These are phyloP conservation scores for Trichomonascaceae sp. DNA, from an alignment of 1,139 yeast species.

Conservation along the genomic window DNA sequence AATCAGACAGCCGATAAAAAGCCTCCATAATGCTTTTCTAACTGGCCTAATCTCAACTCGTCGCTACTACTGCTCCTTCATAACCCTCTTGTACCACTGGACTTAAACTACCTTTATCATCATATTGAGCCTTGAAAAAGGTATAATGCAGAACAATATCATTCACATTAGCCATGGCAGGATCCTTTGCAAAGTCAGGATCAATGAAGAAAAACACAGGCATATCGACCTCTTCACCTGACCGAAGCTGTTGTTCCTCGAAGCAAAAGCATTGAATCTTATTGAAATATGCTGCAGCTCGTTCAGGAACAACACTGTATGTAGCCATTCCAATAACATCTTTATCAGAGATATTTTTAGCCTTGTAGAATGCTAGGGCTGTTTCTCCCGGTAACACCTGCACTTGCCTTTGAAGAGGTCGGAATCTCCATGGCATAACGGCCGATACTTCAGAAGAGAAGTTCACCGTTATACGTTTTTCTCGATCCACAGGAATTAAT, in stretches of 20 bases:
- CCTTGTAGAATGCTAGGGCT: conserved; percentile 91
- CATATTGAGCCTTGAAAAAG: conserved; percentile 54
- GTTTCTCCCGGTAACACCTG: conserved; percentile 96
- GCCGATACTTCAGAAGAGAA: conserved; percentile 93
- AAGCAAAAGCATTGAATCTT: conserved; percentile 97
- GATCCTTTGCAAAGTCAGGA: conserved; percentile 95
- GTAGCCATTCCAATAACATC: conserved; percentile 99
- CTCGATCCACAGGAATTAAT: conserved; percentile 81
- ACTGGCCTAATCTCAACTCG: too few species aligned
- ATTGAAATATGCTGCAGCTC: conserved; percentile 91
- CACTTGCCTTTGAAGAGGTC: conserved; percentile 92
- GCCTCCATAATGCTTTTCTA: too few species aligned
- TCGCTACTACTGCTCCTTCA: conserved; percentile 3
- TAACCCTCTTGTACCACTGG: conserved; percentile 18
- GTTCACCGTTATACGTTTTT: conserved; percentile 69
- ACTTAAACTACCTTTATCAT: conserved; percentile 25
- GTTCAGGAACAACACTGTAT: conserved; percentile 92
- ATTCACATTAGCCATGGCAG: conserved; percentile 83
- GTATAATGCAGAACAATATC: conserved; percentile 90
- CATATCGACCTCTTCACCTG: conserved; percentile 99
- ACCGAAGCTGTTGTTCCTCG: conserved; percentile 88
- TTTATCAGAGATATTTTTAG: conserved; percentile 75
- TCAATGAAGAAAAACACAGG: conserved; percentile 97
- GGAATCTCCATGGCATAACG: conserved; percentile 89
- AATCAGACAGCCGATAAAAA: background rate